Base-by-base conservation (phyloP, 371 early-diverging fungal genomes). In the Parasitella parasitica region DNA sequence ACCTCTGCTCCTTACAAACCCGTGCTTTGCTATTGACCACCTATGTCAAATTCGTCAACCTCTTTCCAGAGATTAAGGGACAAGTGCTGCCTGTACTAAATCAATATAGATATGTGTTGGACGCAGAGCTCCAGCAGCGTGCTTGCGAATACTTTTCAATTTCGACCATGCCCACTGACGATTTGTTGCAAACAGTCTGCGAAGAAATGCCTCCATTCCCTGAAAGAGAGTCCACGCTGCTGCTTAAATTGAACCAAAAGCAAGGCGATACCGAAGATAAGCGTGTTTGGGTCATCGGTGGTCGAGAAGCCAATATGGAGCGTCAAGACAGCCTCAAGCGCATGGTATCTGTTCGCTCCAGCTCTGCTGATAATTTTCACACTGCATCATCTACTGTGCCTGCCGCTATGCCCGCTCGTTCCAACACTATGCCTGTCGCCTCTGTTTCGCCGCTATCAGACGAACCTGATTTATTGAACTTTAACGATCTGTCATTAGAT, bases 201-300 rank as follows among this genome's bases (percentile, higher is more conserved):
- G 98, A 97, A 58, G 96, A 97, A 69, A 96, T 98, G 95, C 98
- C 98, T 22, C 94, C 94, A 20, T 97, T 93, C 83, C 94, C 95
- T 0, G 95, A 95, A 68, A 88, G 95, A 16, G 95, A 96, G 71
- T 96, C 96, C 0, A 92, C 95, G 0, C 71, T 98, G 36, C 64
- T 97, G 28, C 78, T 85, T 4, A 77, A 91, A 30, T 69, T 98
- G 58, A 88, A 93, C 12, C 89, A 91, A 66, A 91, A 92, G 72
- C 88, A 92, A 15, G 83, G 87, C 4, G 93, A 94, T 72, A 96
- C 97, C 0, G 97, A 95, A 67, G 97, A 97, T 67, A 94, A 94
- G 70, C 85, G 97, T 36, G 94, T 95, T 2, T 97, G 97, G 97
- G 84, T 89, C 18, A 90, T 94, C 67, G 97, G 96, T 57, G 96